Base-by-base conservation (phyloP, 2,329 filamentous ascomycete species). In the Diaporthe caulivora region DNA sequence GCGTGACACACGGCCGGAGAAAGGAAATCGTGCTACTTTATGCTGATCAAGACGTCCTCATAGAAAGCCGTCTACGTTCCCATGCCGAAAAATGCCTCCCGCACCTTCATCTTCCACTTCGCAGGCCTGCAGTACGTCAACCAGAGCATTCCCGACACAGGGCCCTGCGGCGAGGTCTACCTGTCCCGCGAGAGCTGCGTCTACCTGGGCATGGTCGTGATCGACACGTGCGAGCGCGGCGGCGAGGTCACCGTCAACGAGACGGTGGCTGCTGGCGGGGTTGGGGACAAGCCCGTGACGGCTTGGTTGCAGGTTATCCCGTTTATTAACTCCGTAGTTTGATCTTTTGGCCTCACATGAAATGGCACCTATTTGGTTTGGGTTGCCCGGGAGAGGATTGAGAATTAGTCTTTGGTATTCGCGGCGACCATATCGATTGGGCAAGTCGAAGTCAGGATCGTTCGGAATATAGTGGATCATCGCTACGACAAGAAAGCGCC, bases 191-290 rank as follows among this genome's bases (percentile, higher is more conserved):
- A 13, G 2, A 47, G 54, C 67, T 55, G 49, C n/a, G 53, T 47
- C 40, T 34, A 57, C 51, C 37, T 57, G 13, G 67, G 51, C 11
- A 18, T 57, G 4, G 37, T 37, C 6, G 67, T 51, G 17, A 57
- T 55, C 18, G 37, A 24, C 51, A 17, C 13, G 21, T 70, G 67
- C 26, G 62, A 65, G 51, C 51, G n/a, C 15, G 51, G 67, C 21
- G 67, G 67, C 26, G 67, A 70, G 67, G 67, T 57, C 26, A 57
- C 37, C 26, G 17, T 55, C 37, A 70, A 21, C 21, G 67, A 57
- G 34, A 24, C 15, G 11, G 21, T 24, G 3, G 17, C 40, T 13
- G 49, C 26, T n/a, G 49, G 51, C 10, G 34, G 51, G 7, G 44
- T 7, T 1, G n/a, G 11, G 5, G n/a, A 9, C 1, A 34, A 9